Evolutionary conservation across 2,329 filamentous ascomycete species (phyloP).

Genomic region (Sporothrix euskadiensis): DNA sequence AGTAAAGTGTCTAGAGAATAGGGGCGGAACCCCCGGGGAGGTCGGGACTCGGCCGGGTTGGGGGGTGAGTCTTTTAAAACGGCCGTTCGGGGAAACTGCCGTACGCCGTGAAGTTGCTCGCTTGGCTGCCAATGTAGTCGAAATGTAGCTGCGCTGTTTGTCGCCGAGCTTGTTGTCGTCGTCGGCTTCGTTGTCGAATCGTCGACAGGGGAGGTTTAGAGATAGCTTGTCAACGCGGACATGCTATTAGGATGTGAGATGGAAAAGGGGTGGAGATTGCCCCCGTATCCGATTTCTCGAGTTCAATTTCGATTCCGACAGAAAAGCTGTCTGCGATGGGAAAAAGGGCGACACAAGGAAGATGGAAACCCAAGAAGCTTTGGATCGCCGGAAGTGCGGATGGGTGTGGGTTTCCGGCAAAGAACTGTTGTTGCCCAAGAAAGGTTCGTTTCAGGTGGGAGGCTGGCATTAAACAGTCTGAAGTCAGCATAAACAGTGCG

Average conservation of each 20-base stretch:
- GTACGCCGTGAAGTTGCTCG: not conserved
- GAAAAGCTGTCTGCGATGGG: not conserved
- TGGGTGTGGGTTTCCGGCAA: slow-evolving; percentile 16
- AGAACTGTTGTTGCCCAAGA: not conserved
- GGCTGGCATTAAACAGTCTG: slow-evolving; percentile 25
- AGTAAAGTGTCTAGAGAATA: not conserved
- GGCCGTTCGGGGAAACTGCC: not conserved
- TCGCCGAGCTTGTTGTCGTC: not conserved
- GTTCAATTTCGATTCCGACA: not conserved
- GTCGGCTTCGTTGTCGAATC: not conserved
- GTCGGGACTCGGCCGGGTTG: not conserved
- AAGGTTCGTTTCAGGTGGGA: slow-evolving; percentile 26
- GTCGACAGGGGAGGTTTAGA: not conserved
- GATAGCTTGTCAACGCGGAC: slow-evolving; percentile 18
- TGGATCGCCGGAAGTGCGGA: slow-evolving; percentile 7
- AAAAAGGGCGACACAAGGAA: not conserved
- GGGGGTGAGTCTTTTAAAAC: not conserved
- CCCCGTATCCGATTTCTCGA: not conserved
- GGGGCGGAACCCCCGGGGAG: slow-evolving; percentile 19
- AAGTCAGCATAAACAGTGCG: slow-evolving; percentile 25
- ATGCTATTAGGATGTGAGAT: slow-evolving; percentile 21
- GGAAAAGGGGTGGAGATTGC: not conserved
- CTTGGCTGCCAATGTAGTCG: not conserved
- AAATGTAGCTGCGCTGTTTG: not conserved
- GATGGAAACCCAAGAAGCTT: not conserved